phyloP scores from a whole-genome alignment of 2,329 filamentous ascomycete genomes.

The Didymella keratinophila region DNA sequence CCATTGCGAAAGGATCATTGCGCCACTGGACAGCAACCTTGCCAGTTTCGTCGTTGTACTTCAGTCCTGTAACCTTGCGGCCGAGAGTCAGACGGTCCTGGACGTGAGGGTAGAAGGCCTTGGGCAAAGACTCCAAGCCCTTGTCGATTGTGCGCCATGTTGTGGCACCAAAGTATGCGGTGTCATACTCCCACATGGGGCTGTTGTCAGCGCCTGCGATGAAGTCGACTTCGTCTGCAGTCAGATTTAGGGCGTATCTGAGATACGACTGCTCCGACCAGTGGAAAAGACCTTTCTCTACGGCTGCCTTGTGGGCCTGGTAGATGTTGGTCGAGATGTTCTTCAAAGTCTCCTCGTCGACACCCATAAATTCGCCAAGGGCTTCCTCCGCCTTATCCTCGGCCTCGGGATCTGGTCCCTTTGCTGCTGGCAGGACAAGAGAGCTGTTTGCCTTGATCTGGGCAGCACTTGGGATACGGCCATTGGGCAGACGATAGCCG shows the following conservation, averaged over 20 bases:
- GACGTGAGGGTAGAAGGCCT: slow-evolving; percentile 69
- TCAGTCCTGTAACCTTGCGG: slow-evolving; percentile 64
- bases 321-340: slow-evolving; percentile 59
- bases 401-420: slow-evolving; percentile 29
- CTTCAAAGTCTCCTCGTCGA: slow-evolving; percentile 36
- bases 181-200: slow-evolving; percentile 60
- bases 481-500: slow-evolving; percentile 45
- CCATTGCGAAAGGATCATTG: slow-evolving; percentile 53
- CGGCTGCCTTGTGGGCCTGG: slow-evolving; percentile 61
- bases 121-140: slow-evolving; percentile 66
- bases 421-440: slow-evolving; percentile 24
- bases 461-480: slow-evolving; percentile 44
- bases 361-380: slow-evolving; percentile 29
- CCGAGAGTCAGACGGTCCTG: slow-evolving; percentile 64
- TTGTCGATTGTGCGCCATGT: slow-evolving; percentile 72
- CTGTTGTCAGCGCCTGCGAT: slow-evolving; percentile 50
- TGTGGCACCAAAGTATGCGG: slow-evolving; percentile 66
- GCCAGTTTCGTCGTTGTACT: slow-evolving; percentile 59
- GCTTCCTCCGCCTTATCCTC: slow-evolving; percentile 33
- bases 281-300: slow-evolving; percentile 65
- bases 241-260: slow-evolving; percentile 64
- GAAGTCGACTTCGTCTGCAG: slow-evolving; percentile 62
- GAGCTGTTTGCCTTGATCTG: slow-evolving; percentile 41
- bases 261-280: slow-evolving; percentile 72
- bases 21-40: slow-evolving; percentile 69